Base-by-base conservation (phyloP, 148 eudicot genomes). In the Rhododendron kiyosumense region DNA sequence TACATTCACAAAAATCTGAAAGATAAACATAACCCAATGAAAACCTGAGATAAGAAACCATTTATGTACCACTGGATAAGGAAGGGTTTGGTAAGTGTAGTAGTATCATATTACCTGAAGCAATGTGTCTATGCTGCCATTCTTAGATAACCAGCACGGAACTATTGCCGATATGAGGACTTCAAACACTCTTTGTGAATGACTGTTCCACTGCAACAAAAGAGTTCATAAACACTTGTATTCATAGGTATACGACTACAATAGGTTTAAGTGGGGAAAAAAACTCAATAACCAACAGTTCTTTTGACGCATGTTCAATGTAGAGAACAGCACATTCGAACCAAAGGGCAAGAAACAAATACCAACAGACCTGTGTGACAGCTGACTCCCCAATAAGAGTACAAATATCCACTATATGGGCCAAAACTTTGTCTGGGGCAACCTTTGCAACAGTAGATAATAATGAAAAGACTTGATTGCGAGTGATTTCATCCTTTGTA, bases 161-260 rank as follows among this genome's bases (percentile, higher is more conserved):
- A 97, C 89, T 76, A 97, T 85, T 15, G 98, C 92, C 63, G 99
- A 90, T 82, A 94, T 91, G 20, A 97, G 91, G 67, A 89, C 94
- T 88, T 97, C 99, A 91, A 93, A 93, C 38, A 94, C 96, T 85
- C 89, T 91, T 67, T 88, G 94, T 17, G 98, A 97, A 87, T 95
- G 92, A 85, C 90, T 88, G 85, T 96, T 98, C 88, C 89, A 90
- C 94, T 93, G 82, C 87, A 91, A 57, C 48, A 87, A 54, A 59
- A 15, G 79, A 63, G 76, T 78, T 74, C 12, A 84, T 84, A 36
- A 84, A 24, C 34, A 41, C 17, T 17, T 30, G 15, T n/a, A 20
- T 46, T 71, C 85, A 46, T 20, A 32, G 4, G 51, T 41, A 45
- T 45, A 67, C 20, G 32, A 49, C 61, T 46, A 20, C 18, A 83